Conservation (phyloP, 2,329 filamentous ascomycete species). For the Aspergillus eucalypticola region DNA sequence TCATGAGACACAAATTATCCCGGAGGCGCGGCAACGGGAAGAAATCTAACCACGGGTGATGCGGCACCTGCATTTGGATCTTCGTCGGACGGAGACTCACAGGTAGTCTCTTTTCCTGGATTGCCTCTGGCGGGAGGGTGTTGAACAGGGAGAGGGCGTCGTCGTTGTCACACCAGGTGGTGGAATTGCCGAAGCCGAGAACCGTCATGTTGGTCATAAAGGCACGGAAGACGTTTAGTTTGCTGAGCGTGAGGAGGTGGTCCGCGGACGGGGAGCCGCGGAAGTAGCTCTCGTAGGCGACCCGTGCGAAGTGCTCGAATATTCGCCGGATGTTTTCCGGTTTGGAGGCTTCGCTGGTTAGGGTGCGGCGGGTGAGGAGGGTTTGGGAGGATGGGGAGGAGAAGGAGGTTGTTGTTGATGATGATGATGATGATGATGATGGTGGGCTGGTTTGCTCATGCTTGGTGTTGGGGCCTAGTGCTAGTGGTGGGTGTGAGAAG, state of each 20-base stretch:
- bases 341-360: background rate
- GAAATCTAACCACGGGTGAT: slow-evolving; percentile 45
- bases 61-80: slow-evolving; percentile 38
- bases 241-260: slow-evolving; percentile 37
- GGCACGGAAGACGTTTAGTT: slow-evolving; percentile 40
- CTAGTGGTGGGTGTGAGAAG: background rate
- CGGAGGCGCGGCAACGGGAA: slow-evolving; percentile 39
- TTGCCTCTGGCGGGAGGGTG: slow-evolving; percentile 8
- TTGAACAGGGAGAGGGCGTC: slow-evolving; percentile 33
- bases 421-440: background rate
- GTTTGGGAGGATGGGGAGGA: background rate
- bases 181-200: slow-evolving; percentile 23
- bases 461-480: background rate
- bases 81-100: slow-evolving; percentile 38
- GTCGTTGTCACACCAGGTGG: slow-evolving; percentile 30
- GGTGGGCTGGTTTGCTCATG: background rate
- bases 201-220: slow-evolving; percentile 30
- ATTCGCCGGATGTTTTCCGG: slow-evolving; percentile 2
- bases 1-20: slow-evolving; percentile 42
- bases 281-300: slow-evolving; percentile 29
- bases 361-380: background rate
- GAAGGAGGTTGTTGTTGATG: background rate
- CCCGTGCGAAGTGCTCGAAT: slow-evolving; percentile 22
- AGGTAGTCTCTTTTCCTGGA: slow-evolving; percentile 24
- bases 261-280: slow-evolving; percentile 29